phyloP scores from a whole-genome alignment of 2,329 filamentous ascomycete species.

The Podosphaera aphanis region DNA sequence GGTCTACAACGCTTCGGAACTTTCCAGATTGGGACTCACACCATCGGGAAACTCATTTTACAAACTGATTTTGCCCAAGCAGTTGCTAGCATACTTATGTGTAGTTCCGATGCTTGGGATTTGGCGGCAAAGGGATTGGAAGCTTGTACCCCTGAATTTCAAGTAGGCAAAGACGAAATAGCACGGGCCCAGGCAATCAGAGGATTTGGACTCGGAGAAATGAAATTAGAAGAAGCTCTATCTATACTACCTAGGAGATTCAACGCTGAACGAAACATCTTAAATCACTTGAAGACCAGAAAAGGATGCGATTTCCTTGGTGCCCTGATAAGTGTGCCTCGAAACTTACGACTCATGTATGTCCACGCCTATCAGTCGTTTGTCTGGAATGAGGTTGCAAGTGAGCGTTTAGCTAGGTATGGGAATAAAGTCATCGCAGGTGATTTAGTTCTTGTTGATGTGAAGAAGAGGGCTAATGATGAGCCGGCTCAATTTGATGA shows the following conservation, averaged over 20 bases:
- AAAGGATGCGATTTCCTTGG: conserved; percentile 47
- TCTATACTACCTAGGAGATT: conserved; percentile 57
- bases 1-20: conserved; percentile 93
- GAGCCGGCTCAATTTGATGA: conserved; percentile 16
- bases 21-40: conserved; percentile 64
- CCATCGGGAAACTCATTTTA: conserved; percentile 64
- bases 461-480: conserved; percentile 6
- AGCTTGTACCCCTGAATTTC: conserved; percentile 21
- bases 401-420: conserved; percentile 55
- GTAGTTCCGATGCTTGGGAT: neutral
- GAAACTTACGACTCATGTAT: conserved; percentile 77
- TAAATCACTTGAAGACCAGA: conserved; percentile 39
- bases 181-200: conserved; percentile 58
- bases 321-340: conserved; percentile 55
- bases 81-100: conserved; percentile 43
- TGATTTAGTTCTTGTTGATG: conserved; percentile 31
- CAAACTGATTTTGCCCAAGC: conserved; percentile 61
- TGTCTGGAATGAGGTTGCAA: conserved; percentile 75
- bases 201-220: conserved; percentile 40
- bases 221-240: conserved; percentile 32
- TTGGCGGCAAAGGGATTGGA: neutral
- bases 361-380: conserved; percentile 89
- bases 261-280: conserved; percentile 53
- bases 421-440: conserved; percentile 57
- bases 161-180: conserved; percentile 49